These are phyloP conservation scores for Phytophthora sansomeana DNA, from an alignment of 352 stramenopile genomes.

Conservation along the genomic window DNA sequence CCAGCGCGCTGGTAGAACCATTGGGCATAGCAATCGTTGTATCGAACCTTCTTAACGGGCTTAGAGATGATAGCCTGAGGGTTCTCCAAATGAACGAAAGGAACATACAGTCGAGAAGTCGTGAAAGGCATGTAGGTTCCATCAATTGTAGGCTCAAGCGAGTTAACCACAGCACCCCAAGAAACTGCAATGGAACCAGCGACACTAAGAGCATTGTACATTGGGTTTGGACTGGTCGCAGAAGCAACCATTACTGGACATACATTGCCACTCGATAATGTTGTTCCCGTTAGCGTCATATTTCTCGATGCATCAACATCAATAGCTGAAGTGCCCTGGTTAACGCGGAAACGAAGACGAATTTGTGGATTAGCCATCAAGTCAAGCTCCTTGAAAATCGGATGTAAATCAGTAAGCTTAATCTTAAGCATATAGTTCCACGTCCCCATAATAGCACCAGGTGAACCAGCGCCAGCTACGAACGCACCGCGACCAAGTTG, in stretches of 20 bases:
- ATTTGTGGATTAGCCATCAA: constrained; percentile 16
- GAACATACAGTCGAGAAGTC: constrained; percentile 12
- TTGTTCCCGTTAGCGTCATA: constrained; percentile 5
- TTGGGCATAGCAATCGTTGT: background rate
- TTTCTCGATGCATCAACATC: background rate
- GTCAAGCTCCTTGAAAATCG: constrained; percentile 11
- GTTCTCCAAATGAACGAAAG: constrained; percentile 5
- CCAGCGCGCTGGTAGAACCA: constrained; percentile 1
- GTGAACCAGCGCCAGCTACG: background rate
- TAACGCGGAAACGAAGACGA: constrained; percentile 16
- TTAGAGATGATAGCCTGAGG: constrained; percentile 12
- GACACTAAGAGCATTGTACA: constrained; percentile 1
- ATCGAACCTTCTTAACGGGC: constrained; percentile 7
- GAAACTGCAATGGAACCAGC: background rate
- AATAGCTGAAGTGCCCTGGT: constrained; percentile 8
- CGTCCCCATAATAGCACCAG: constrained; percentile 13
- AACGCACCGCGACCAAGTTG: constrained; percentile 3
- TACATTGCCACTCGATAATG: background rate
- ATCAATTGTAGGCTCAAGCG: constrained; percentile 14
- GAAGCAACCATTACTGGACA: background rate
- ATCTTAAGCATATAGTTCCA: constrained; percentile 14
- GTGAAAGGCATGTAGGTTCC: constrained; percentile 14
- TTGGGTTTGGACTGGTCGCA: constrained; percentile 1
- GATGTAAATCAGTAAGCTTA: constrained; percentile 8
- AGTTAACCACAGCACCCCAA: constrained; percentile 13